Percentiles rank a stretch among this genome's conserved stretches.
These are phyloP conservation scores for Venturia asperata DNA, from an alignment of 2,329 filamentous ascomycete species.

Conservation along the genomic window DNA sequence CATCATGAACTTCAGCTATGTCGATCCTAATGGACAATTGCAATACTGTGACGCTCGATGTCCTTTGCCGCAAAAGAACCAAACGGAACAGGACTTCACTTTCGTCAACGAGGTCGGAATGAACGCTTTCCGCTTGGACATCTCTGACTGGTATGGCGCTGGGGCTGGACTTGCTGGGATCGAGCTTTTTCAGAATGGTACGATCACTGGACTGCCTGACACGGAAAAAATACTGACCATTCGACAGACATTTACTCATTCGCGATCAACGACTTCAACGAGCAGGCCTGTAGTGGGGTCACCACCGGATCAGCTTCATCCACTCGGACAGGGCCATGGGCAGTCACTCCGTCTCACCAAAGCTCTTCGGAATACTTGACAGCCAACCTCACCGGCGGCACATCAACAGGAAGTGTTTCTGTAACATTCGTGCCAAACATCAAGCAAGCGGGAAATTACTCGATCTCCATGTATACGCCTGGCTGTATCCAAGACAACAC, in stretches of 20 bases:
- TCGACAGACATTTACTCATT: conserved; percentile 66
- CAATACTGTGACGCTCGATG: conserved; percentile 73
- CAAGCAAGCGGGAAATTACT: conserved; percentile 83
- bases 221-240: conserved; percentile 18
- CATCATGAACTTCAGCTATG: conserved; percentile 93
- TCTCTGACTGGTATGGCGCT: conserved; percentile 77
- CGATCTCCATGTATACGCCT: conserved; percentile 84
- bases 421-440: conserved; percentile 81
- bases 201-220: conserved; percentile 23
- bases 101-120: conserved; percentile 92
- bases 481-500: conserved; percentile 76
- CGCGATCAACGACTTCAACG: conserved; percentile 81
- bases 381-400: conserved; percentile 45
- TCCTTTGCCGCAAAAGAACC: conserved; percentile 65
- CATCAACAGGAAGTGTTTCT: conserved; percentile 51
- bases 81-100: conserved; percentile 76
- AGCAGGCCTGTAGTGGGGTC: conserved; percentile 67
- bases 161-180: conserved; percentile 83
- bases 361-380: conserved; percentile 74
- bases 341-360: conserved; percentile 55
- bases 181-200: conserved; percentile 71
- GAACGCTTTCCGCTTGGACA: conserved; percentile 76
- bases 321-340: conserved; percentile 68
- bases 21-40: conserved; percentile 63
- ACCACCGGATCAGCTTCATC: conserved; percentile 56